Percentiles rank a stretch among this genome's conserved stretches.
These are phyloP conservation scores for Clonostachys solani DNA, from an alignment of 2,329 filamentous ascomycete genomes.

Conservation along the genomic window DNA sequence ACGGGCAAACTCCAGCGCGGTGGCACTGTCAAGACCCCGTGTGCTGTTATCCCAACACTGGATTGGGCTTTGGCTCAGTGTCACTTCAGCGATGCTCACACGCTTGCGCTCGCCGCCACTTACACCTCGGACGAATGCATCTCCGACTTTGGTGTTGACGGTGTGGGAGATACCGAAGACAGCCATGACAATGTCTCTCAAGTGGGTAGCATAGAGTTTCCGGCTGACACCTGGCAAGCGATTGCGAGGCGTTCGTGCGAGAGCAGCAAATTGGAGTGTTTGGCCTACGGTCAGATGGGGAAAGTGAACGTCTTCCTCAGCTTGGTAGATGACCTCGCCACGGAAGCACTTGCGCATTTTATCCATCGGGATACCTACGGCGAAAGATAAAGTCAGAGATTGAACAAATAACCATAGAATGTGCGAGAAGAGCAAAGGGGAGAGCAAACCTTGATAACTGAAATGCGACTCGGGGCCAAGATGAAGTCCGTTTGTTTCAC, in stretches of 20 bases:
- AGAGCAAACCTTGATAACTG: constrained; percentile 55
- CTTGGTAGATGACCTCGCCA: constrained; percentile 56
- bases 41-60: constrained; percentile 69
- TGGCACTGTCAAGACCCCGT: constrained; percentile 55
- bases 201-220: constrained; percentile 50
- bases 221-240: constrained; percentile 26
- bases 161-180: constrained; percentile 62
- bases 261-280: constrained; percentile 57
- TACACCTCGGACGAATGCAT: constrained; percentile 50
- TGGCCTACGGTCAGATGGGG: constrained; percentile 59
- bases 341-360: constrained; percentile 36
- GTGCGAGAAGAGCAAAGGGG: too few species aligned
- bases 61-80: constrained; percentile 36
- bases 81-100: constrained; percentile 64
- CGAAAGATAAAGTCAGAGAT: constrained; percentile 31
- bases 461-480: constrained; percentile 45
- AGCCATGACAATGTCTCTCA: constrained; percentile 57
- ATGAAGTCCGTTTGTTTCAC: constrained; percentile 49
- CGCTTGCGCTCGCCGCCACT: constrained; percentile 59
- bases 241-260: constrained; percentile 35
- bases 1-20: constrained; percentile 57
- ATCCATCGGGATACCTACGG: constrained; percentile 11
- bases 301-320: constrained; percentile 59
- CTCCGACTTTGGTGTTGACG: constrained; percentile 55
- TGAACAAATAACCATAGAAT: neutral